These are phyloP conservation scores for Tolypocladium inflatum DNA, from an alignment of 2,329 filamentous ascomycete species.

Conservation along the genomic window DNA sequence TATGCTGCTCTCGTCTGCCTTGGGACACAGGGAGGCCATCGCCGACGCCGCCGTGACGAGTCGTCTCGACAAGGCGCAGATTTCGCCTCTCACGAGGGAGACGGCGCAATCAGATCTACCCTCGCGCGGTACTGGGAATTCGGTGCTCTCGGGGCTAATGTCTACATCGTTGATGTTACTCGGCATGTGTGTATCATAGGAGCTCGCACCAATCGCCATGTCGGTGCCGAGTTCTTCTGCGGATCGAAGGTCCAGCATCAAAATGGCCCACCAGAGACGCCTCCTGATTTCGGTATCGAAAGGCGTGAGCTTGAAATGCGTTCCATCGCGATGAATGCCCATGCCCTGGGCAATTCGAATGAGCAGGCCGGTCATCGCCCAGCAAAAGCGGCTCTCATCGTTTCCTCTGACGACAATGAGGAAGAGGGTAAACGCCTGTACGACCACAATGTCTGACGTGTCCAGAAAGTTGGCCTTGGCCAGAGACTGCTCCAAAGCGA, in stretches of 20 bases:
- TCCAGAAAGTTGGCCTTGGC: constrained; percentile 49
- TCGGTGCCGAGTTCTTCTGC: constrained; percentile 44
- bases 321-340: constrained; percentile 49
- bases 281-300: constrained; percentile 53
- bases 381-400: constrained; percentile 44
- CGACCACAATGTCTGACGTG: constrained; percentile 43
- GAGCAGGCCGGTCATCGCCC: constrained; percentile 48
- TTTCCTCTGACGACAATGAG: constrained; percentile 37
- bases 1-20: constrained; percentile 17
- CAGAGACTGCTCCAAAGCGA: constrained; percentile 47
- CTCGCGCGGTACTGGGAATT: constrained; percentile 34
- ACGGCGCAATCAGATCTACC: constrained; percentile 44
- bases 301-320: constrained; percentile 39
- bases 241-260: constrained; percentile 44
- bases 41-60: constrained; percentile 24
- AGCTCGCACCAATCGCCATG: constrained; percentile 28
- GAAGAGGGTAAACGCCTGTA: constrained; percentile 51
- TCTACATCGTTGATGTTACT: constrained; percentile 41
- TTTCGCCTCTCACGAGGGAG: constrained; percentile 40
- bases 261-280: constrained; percentile 52
- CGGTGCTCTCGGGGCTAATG: constrained; percentile 34
- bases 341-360: constrained; percentile 51
- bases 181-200: constrained; percentile 39
- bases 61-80: constrained; percentile 29
- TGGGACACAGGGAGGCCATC: constrained; percentile 19